phyloP scores from a whole-genome alignment of 805 yeast species.

The Wickerhamiella cacticola region DNA sequence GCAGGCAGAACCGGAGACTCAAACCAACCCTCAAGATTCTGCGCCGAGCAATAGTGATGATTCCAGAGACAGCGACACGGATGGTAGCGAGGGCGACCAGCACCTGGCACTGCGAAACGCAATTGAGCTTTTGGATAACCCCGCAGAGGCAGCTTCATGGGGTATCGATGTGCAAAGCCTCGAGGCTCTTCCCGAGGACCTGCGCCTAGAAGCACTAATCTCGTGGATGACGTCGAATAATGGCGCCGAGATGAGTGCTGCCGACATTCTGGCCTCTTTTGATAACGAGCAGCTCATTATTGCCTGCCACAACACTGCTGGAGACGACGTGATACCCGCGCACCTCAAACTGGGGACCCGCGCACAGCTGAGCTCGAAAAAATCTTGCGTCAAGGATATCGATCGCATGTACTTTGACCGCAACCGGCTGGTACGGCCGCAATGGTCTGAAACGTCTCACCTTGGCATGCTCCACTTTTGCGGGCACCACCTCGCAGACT shows the following conservation, averaged over 20 bases:
- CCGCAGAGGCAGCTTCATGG: background rate
- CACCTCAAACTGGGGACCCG: background rate
- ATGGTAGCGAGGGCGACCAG: too few relatives aligned
- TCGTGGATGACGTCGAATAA: background rate
- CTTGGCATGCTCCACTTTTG: background rate
- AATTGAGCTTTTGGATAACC: background rate
- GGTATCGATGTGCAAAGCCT: background rate
- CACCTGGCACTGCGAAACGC: background rate
- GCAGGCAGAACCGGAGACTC: too few relatives aligned
- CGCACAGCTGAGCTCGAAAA: background rate
- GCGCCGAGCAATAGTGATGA: background rate
- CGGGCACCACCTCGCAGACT: background rate
- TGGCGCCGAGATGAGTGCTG: background rate
- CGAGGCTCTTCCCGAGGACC: slow-evolving; percentile 4
- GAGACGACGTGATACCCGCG: background rate
- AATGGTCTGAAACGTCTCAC: background rate
- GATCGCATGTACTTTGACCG: background rate
- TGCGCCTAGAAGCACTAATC: background rate
- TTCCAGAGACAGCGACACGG: too few relatives aligned
- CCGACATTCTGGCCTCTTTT: background rate
- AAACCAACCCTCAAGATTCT: too few relatives aligned
- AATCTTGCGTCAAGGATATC: background rate
- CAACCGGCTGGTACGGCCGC: background rate
- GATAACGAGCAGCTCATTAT: background rate
- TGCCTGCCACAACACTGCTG: background rate